phyloP scores from a whole-genome alignment of 441 rosid genomes.

The Bruguiera hainesii region DNA sequence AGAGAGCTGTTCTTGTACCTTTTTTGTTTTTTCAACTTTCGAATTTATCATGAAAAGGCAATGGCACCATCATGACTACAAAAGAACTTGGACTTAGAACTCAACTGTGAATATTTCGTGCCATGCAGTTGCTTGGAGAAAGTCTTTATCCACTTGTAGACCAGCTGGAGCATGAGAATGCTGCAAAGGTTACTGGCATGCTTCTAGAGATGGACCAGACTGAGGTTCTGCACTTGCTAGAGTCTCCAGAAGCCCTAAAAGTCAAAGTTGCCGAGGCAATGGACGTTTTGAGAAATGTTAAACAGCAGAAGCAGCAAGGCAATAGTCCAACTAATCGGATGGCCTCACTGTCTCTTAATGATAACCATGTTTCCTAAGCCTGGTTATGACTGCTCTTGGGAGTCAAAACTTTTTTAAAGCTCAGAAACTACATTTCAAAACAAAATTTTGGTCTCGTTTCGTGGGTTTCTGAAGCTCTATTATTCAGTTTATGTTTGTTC shows the following conservation, averaged over 20 bases:
- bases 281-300: slow-evolving; percentile 4
- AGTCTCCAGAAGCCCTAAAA: slow-evolving; percentile 60
- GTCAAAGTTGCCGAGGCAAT: slow-evolving; percentile 55
- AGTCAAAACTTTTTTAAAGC: background rate
- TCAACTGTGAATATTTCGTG: background rate
- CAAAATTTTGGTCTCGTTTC: background rate
- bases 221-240: slow-evolving; percentile 53
- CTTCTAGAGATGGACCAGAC: slow-evolving; percentile 68
- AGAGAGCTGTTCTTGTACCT: background rate
- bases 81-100: background rate
- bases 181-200: slow-evolving; percentile 57
- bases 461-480: no score
- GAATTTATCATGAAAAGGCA: no score
- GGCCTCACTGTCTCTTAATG: background rate
- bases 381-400: no score
- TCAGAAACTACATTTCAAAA: background rate
- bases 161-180: slow-evolving; percentile 37
- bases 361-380: background rate
- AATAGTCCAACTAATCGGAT: slow-evolving; percentile 1
- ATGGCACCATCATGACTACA: no score
- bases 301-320: background rate
- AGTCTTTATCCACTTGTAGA: slow-evolving; percentile 50
- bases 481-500: no score
- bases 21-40: background rate
- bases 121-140: slow-evolving; percentile 49